These are phyloP conservation scores for Cyanidium caldarium DNA, from an alignment of 23 red algal species.

Conservation along the genomic window DNA sequence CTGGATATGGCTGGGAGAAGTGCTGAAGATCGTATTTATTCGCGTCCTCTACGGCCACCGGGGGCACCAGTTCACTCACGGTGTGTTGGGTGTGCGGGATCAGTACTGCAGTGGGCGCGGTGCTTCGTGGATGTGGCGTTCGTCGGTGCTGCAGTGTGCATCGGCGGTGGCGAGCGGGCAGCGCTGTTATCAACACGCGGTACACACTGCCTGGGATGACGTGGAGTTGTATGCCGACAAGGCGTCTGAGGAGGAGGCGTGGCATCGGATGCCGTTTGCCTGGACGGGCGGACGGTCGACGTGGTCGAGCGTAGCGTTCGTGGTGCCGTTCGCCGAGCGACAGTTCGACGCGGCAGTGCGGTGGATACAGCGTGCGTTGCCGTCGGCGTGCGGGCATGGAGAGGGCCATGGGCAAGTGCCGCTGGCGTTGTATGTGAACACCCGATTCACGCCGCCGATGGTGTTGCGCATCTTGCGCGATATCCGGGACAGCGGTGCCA, in stretches of 20 bases:
- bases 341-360: neutral
- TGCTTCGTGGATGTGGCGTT: neutral
- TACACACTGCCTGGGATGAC: neutral
- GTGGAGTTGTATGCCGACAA: too few species aligned
- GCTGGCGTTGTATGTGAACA: neutral
- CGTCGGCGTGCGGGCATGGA: neutral
- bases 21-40: neutral
- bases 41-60: neutral
- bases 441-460: too few species aligned
- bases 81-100: neutral
- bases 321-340: neutral
- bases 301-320: neutral
- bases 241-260: too few species aligned
- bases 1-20: too few species aligned
- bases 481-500: too few species aligned
- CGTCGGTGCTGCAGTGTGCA: neutral
- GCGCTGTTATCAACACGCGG: neutral
- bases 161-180: neutral
- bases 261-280: too few species aligned
- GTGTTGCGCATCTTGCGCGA: too few species aligned
- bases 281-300: too few species aligned
- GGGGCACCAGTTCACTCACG: neutral
- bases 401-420: neutral
- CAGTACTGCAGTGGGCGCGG: neutral
- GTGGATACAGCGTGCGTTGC: neutral